phyloP scores from a whole-genome alignment of 2,329 filamentous ascomycete species.

The Phaeoacremonium minimum region DNA sequence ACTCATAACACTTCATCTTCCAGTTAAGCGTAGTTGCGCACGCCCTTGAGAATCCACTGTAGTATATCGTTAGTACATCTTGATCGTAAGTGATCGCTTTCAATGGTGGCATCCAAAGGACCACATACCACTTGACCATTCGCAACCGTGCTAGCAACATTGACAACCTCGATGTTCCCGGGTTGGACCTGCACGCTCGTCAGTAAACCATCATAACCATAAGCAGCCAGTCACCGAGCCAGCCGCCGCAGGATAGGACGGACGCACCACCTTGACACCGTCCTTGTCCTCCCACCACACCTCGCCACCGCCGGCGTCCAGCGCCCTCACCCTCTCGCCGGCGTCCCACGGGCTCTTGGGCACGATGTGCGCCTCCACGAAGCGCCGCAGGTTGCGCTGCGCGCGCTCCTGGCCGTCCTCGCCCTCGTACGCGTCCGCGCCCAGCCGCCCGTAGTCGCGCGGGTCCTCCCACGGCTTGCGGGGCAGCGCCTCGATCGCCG shows the following conservation, averaged over 20 bases:
- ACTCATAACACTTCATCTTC: too few species aligned
- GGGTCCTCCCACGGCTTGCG: conserved; percentile 84
- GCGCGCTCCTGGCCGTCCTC: conserved; percentile 72
- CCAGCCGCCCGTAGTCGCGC: conserved; percentile 64
- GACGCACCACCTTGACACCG: conserved; percentile 61
- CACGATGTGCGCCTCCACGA: conserved; percentile 84
- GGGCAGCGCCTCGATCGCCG: conserved; percentile 70
- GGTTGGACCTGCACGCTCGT: conserved; percentile 63
- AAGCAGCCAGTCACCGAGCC: neutral
- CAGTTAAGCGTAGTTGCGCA: conserved; percentile 37
- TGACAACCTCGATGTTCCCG: conserved; percentile 71
- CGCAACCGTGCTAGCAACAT: conserved; percentile 67
- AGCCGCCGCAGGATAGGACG: neutral
- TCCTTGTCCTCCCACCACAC: conserved; percentile 79
- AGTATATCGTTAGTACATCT: conserved; percentile 10
- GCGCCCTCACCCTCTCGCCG: conserved; percentile 59
- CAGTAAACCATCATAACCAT: conserved; percentile 1
- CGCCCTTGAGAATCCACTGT: conserved; percentile 62
- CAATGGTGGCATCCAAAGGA: neutral
- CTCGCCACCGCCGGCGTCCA: conserved; percentile 53
- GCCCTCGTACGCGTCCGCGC: conserved; percentile 71
- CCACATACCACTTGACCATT: conserved; percentile 75
- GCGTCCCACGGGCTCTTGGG: conserved; percentile 71
- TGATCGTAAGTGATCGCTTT: conserved; percentile 1
- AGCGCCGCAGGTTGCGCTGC: conserved; percentile 68